Base-by-base conservation (phyloP, 1,284 basidiomycete genomes). In the Austroboletus novae-zelandiae region DNA sequence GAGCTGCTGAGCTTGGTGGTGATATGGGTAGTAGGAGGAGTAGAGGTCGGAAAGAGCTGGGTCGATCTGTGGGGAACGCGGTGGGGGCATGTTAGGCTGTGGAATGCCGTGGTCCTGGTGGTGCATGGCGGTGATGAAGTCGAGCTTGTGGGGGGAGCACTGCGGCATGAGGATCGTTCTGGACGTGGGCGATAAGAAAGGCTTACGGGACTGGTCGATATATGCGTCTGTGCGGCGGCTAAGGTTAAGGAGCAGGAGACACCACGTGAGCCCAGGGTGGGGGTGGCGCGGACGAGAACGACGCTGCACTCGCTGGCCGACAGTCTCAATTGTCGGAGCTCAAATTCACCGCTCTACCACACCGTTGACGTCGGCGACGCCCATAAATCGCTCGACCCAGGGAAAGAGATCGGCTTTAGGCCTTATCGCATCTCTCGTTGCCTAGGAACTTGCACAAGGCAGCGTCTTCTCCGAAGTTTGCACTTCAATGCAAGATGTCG, bases 31-130 rank as follows among this genome's bases (percentile, higher is more conserved):
- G 58, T 83, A 83, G 0, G 75, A 70, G 8, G 80, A 71, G 55
- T 84, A 86, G 39, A 84, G 68, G 35, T 5, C 4, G n/a, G 83
- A 74, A 14, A 87, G 73, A 5, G 83, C 68, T 40, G 84, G 84
- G 66, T 86, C 84, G 50, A 85, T 80, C 40, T 78, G 73, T 1
- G 81, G 78, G 20, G 81, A 81, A 48, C 77, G 75, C 42, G 81
- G 76, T 35, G 77, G 79, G 55, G 75, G 81, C 76, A 79, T 80
- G 55, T 58, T 68, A 20, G 71, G 68, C 55, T 72, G 66, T 48
- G 71, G 65, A 52, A 71, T 57, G 52, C 61, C 59, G 54, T 65
- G 62, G 57, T 71, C 70, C 36, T 69, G 71, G 54, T 72, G 69
- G 48, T 71, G 69, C 60, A 71, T 71, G 51, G 70, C 66, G 61